phyloP scores from a whole-genome alignment of 148 eudicot genomes.

The Rhododendron mucronatum region DNA sequence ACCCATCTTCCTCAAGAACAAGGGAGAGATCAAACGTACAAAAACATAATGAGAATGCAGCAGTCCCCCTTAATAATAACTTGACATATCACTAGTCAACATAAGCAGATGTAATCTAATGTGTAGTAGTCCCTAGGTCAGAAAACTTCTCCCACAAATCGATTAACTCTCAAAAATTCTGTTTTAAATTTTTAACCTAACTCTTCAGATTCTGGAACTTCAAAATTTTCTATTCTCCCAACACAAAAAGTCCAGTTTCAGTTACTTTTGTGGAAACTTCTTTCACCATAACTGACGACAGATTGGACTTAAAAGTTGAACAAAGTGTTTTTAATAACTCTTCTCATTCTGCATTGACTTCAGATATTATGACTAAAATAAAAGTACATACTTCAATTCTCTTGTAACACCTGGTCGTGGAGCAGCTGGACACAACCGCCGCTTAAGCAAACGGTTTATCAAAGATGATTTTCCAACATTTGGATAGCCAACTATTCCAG shows the following conservation, averaged over 20 bases:
- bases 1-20: constrained; percentile 65
- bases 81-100: background rate
- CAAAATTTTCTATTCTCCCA: background rate
- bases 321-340: background rate
- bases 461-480: constrained; percentile 98
- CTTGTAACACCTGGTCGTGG: constrained; percentile 98
- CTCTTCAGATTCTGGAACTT: background rate
- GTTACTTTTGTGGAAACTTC: background rate
- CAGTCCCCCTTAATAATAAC: background rate
- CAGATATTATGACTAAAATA: background rate
- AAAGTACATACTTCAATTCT: constrained; percentile 59
- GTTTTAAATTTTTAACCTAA: background rate
- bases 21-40: constrained; percentile 11
- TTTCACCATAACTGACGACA: background rate
- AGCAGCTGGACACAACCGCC: constrained; percentile 95
- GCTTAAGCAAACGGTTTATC: constrained; percentile 90
- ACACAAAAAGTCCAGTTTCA: background rate
- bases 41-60: background rate
- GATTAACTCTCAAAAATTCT: too few relatives aligned
- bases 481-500: constrained; percentile 97
- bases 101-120: constrained; percentile 2
- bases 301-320: background rate
- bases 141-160: background rate
- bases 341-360: background rate
- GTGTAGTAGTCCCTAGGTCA: background rate